Conservation (phyloP, 768 basidiomycete species). For the Russula ochroleuca region DNA sequence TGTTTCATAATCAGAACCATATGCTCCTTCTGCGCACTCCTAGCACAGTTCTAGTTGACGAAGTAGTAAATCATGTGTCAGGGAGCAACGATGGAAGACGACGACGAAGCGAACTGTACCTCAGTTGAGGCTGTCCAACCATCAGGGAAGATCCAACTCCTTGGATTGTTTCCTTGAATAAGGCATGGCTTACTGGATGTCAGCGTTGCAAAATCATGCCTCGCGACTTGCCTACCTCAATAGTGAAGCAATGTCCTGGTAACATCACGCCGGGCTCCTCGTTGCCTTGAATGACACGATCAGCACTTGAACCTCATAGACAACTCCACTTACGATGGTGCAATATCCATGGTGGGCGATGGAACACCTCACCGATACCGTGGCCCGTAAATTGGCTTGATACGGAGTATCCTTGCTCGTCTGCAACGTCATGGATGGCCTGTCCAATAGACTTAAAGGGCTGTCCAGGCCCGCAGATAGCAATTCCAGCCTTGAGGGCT, state of each 20-base stretch:
- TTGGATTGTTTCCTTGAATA: conserved; percentile 66
- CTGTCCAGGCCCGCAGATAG: conserved; percentile 64
- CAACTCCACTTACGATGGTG: conserved; percentile 55
- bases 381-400: conserved; percentile 78
- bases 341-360: conserved; percentile 76
- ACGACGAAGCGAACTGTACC: conserved; percentile 40
- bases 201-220: background rate
- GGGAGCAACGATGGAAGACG: background rate
- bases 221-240: conserved; percentile 55
- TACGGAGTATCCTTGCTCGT: conserved; percentile 50
- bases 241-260: conserved; percentile 88
- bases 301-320: conserved; percentile 6
- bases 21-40: conserved; percentile 84
- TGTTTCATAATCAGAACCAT: conserved; percentile 78
- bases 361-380: conserved; percentile 80
- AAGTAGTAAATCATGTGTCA: background rate
- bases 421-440: conserved; percentile 55
- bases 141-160: conserved; percentile 79
- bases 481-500: conserved; percentile 68
- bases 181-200: conserved; percentile 54
- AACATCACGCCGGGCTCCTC: conserved; percentile 78
- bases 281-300: conserved; percentile 51
- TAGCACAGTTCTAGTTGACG: conserved; percentile 60
- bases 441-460: conserved; percentile 67
- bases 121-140: conserved; percentile 92